Base-by-base conservation (phyloP, 305 asterid species). In the Ajuga reptans region DNA sequence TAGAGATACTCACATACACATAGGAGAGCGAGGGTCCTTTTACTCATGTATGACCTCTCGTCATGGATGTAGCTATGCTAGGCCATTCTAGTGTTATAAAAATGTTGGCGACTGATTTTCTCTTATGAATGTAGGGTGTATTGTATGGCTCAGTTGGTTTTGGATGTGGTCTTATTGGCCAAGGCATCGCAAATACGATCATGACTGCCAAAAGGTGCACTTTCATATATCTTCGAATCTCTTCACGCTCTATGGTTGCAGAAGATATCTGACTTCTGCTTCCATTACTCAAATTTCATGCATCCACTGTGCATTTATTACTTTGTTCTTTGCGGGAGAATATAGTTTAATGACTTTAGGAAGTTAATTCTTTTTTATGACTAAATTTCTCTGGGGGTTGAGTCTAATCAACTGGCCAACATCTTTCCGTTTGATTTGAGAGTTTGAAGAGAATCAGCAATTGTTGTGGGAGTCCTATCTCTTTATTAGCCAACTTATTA, bases 61-160 rank as follows among this genome's bases (percentile, higher is more conserved):
- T 64, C 72, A 49, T 71, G 9, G 24, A 17, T 55, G 75, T 39
- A 54, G 43, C 62, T 56, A 34, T 46, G 50, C 59, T 33, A 29
- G 36, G 52, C 49, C 4, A 17, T 55, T 31, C 24, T 49, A 49
- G 33, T 58, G 62, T 68, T 50, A 24, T 39, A 36, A 43, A 41
- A 33, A 14, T 37, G 10, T 33, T 76, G 51, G 17, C 8, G 11
- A 31, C 29, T 64, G 53, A 64, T 69, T 36, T 69, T 54, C 70
- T 67, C 57, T 61, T 72, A 51, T 34, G 51, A 53, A 75, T 71
- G 72, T 72, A 90, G 97, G 97, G 95, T 52, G 74, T 87, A 17
- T 76, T 89, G 72, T 89, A 87, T 74, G 97, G 96, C 56, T 81
- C 95, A 21, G 95, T 89, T 64, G 97, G 97, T 77, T 89, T 91